phyloP scores from a whole-genome alignment of 441 rosid species.

The Croton setiger region DNA sequence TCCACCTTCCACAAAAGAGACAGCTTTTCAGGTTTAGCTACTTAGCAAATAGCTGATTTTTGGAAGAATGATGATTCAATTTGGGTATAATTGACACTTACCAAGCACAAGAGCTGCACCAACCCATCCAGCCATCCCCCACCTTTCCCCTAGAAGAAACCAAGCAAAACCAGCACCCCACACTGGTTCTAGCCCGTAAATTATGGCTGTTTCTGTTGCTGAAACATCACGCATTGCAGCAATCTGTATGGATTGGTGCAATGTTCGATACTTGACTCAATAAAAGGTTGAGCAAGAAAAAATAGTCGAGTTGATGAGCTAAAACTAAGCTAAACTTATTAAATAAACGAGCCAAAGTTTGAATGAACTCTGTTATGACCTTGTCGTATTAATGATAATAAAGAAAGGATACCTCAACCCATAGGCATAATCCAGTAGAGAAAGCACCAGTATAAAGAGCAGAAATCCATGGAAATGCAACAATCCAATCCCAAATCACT shows the following conservation, averaged over 20 bases:
- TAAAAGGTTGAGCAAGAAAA: too few relatives aligned
- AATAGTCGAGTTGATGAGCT: too few relatives aligned
- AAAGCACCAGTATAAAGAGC: slow-evolving; percentile 53
- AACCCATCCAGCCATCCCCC: slow-evolving; percentile 61
- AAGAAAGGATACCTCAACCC: slow-evolving; percentile 49
- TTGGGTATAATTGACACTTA: background rate
- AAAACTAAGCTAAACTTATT: too few relatives aligned
- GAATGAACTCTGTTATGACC: background rate
- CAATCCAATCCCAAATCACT: slow-evolving; percentile 42
- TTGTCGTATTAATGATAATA: too few relatives aligned
- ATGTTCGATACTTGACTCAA: too few relatives aligned
- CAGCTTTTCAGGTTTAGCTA: too few relatives aligned
- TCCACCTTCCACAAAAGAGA: slow-evolving; percentile 20
- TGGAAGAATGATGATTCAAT: too few relatives aligned
- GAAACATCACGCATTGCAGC: slow-evolving; percentile 58
- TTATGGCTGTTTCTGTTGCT: slow-evolving; percentile 57
- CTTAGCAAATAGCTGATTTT: too few relatives aligned
- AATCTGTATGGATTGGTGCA: slow-evolving; percentile 31
- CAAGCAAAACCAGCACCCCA: slow-evolving; percentile 77
- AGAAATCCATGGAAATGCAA: slow-evolving; percentile 62
- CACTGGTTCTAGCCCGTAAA: slow-evolving; percentile 62
- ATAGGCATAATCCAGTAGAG: slow-evolving; percentile 56
- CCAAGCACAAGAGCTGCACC: slow-evolving; percentile 51
- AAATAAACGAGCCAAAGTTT: too few relatives aligned
- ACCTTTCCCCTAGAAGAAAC: slow-evolving; percentile 75